Percentiles rank a stretch among this genome's conserved stretches.
Evolutionary conservation across 345 rosid genomes (phyloP).

Genomic region (Erysimum cheiranthoides): DNA sequence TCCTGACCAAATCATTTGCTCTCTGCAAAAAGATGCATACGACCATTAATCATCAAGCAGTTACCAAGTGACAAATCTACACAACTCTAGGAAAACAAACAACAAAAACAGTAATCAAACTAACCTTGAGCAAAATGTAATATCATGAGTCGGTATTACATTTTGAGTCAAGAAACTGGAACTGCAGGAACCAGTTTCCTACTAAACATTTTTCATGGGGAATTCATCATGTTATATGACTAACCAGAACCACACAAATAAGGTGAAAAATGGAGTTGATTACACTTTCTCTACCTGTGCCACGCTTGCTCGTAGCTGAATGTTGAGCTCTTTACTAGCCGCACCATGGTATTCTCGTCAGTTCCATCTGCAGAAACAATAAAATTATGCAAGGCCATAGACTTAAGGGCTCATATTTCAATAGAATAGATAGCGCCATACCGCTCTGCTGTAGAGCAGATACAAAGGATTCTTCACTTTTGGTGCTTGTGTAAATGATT

Average conservation of each 20-base stretch:
- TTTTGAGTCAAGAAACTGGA: conserved; percentile 13
- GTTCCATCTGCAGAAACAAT: conserved; percentile 64
- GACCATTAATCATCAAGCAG: conserved; percentile 19
- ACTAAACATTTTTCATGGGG: background rate
- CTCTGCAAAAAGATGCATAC: conserved; percentile 57
- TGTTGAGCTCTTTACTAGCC: conserved; percentile 86
- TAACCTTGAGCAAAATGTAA: conserved; percentile 44
- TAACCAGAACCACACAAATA: conserved; percentile 14
- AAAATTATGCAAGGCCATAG: conserved; percentile 40
- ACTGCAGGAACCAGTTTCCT: conserved; percentile 11
- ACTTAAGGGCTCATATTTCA: conserved; percentile 28
- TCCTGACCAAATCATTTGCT: conserved; percentile 95
- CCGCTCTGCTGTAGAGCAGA: conserved; percentile 84
- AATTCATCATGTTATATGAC: conserved; percentile 1
- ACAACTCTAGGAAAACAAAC: background rate
- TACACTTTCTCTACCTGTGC: conserved; percentile 74
- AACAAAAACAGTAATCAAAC: conserved; percentile 2
- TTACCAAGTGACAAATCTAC: conserved; percentile 1
- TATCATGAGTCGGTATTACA: too few species aligned
- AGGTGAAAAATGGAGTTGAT: background rate
- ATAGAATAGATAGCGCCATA: conserved; percentile 43
- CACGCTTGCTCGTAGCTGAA: conserved; percentile 99
- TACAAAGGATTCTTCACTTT: conserved; percentile 85
- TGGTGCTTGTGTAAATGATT: conserved; percentile 85
- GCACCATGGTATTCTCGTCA: conserved; percentile 63